A percentile compares a stretch with the other conserved stretches of the same genome.
These are phyloP conservation scores for Yarrowia sp. DNA, from an alignment of 805 yeast species.

Conservation along the genomic window DNA sequence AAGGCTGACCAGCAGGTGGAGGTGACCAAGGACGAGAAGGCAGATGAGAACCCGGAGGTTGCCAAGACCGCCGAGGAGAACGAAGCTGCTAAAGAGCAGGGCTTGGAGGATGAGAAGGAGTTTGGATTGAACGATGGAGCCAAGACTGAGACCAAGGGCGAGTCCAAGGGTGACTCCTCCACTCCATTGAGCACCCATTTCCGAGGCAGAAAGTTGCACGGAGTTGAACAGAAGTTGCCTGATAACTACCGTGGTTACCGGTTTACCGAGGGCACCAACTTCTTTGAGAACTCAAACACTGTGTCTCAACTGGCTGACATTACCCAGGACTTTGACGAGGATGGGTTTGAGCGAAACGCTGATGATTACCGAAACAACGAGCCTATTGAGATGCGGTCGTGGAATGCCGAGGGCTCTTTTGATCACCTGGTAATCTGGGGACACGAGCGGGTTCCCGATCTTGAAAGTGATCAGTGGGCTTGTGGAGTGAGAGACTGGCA, in stretches of 20 bases:
- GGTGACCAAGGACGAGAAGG: not conserved
- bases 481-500: constrained; percentile 33
- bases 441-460: constrained; percentile 32
- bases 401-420: constrained; percentile 23
- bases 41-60: not conserved
- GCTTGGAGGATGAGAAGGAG: not conserved
- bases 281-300: constrained; percentile 4
- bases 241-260: constrained; percentile 29
- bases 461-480: constrained; percentile 32
- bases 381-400: constrained; percentile 14
- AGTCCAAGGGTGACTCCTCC: not conserved
- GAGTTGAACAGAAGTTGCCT: constrained; percentile 26
- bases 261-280: constrained; percentile 18
- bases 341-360: constrained; percentile 15
- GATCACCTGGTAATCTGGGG: constrained; percentile 33
- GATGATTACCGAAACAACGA: constrained; percentile 10
- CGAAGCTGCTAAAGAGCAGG: not conserved
- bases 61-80: not conserved
- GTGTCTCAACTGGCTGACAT: constrained; percentile 25
- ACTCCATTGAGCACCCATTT: constrained; percentile 1
- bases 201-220: not conserved
- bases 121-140: not conserved
- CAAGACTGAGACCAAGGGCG: not conserved
- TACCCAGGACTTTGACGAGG: constrained; percentile 24
- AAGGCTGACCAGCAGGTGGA: not conserved